phyloP scores from a whole-genome alignment of 2,329 filamentous ascomycete species.

The Helicocarpus griseus region DNA sequence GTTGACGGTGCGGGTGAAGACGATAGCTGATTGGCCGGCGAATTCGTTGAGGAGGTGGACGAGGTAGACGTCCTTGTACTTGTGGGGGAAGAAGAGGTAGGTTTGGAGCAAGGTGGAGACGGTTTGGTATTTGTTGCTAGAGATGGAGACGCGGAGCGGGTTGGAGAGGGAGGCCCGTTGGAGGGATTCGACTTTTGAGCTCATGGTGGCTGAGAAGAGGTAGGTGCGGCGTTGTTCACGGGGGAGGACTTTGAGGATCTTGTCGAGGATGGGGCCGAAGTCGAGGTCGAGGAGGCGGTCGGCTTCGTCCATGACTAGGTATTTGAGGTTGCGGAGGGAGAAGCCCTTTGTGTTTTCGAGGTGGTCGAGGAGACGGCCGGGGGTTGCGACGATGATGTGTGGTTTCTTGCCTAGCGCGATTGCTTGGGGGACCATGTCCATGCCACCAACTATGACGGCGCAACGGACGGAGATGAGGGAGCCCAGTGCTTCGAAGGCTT shows the following conservation, averaged over 20 bases:
- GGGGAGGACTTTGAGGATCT: constrained; percentile 82
- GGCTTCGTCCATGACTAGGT: constrained; percentile 90
- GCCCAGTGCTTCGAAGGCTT: constrained; percentile 79
- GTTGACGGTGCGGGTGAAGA: constrained; percentile 87
- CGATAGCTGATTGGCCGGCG: constrained; percentile 73
- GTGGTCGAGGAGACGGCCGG: constrained; percentile 80
- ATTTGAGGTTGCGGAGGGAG: constrained; percentile 69
- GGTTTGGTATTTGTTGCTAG: constrained; percentile 76
- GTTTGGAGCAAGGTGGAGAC: constrained; percentile 80
- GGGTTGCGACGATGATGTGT: constrained; percentile 86
- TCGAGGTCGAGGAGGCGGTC: constrained; percentile 87
- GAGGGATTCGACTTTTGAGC: constrained; percentile 81
- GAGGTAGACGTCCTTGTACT: constrained; percentile 82
- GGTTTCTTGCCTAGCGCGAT: constrained; percentile 94
- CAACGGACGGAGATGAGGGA: constrained; percentile 79
- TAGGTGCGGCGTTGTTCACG: constrained; percentile 67
- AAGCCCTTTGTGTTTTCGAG: constrained; percentile 96
- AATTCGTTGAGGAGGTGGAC: constrained; percentile 80
- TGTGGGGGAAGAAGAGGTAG: constrained; percentile 77
- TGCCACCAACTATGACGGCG: constrained; percentile 79
- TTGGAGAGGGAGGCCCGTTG: constrained; percentile 82
- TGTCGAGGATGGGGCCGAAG: constrained; percentile 85
- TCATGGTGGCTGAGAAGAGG: constrained; percentile 92
- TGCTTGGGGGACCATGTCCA: constrained; percentile 89
- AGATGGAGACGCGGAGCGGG: constrained; percentile 73